A percentile compares a stretch with the other conserved stretches of the same genome.
Evolutionary conservation across 2,329 filamentous ascomycete genomes (phyloP).

Genomic region (Trichoderma arundinaceum): DNA sequence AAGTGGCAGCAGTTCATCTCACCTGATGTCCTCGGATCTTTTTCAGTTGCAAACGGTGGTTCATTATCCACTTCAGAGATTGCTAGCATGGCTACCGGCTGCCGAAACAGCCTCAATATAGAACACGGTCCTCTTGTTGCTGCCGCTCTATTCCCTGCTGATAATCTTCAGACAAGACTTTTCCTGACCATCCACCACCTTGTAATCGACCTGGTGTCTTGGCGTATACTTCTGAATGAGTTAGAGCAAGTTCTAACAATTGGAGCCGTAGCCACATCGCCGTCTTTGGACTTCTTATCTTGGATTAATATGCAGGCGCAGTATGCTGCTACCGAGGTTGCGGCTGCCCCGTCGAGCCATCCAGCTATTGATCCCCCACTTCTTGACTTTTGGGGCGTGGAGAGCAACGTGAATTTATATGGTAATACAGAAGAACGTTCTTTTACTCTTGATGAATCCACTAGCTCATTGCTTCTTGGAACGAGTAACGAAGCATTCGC

Average conservation of each 20-base stretch:
- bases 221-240: constrained; percentile 32
- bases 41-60: background rate
- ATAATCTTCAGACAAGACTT: background rate
- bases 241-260: constrained; percentile 18
- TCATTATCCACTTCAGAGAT: too few species aligned
- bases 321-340: background rate
- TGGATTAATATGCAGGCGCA: constrained; percentile 13
- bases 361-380: background rate
- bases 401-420: background rate
- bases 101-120: background rate
- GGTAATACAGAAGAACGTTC: background rate
- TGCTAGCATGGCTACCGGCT: too few species aligned
- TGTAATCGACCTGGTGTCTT: constrained; percentile 34
- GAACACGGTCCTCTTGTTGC: constrained; percentile 13
- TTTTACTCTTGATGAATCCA: constrained; percentile 25
- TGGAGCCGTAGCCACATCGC: background rate
- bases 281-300: background rate
- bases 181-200: constrained; percentile 32
- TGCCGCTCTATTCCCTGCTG: background rate
- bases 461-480: constrained; percentile 20
- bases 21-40: background rate
- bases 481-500: constrained; percentile 24
- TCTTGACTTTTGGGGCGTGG: constrained; percentile 14
- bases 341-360: too few species aligned
- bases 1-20: constrained; percentile 10